Evolutionary conservation across 306 rosid species (phyloP), one percentile per base, ranked within the genome.

Genomic region (Vigna hirtella): DNA sequence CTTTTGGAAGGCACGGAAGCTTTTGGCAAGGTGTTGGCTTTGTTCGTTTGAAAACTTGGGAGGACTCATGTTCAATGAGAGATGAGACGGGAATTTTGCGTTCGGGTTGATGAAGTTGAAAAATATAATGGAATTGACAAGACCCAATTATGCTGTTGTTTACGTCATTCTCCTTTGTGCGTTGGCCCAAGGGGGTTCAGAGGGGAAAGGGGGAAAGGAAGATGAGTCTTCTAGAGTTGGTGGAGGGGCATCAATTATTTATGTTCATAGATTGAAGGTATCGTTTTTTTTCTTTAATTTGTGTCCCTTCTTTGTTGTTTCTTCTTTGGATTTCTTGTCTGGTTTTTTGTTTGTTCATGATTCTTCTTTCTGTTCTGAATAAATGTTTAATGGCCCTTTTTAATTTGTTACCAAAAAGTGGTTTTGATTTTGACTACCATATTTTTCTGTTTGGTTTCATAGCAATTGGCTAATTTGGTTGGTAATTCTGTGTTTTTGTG

Each of bases 91-190:
- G 83, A 83, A 55, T 59, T 62, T 1, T 17, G 13, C 63, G 55
- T 55, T 73, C 73, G 83, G 66, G 45, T 73, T 78, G 83, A 55
- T 83, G 77, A 83, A 38, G 56, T 72, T 65, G 49, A 9, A 50
- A 85, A 79, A 62, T 77, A 91, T 90, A 80, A 90, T 90, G 91
- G 93, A 84, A 81, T 81, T 88, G 85, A 83, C 83, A 86, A 88
- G 86, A 82, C 88, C 79, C 15, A 56, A 87, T 50, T 83, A 74
- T 79, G 86, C 87, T 43, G 87, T 86, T 73, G 42, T 84, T 76
- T 88, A 89, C 26, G 87, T 83, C 79, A 87, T 85, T 81, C 85
- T 95, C 66, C 90, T 93, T 73, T 89, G 88, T 73, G 93, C 91
- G 16, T 81, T 90, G 83, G 91, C 89, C 4, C 88, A 85, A 11